Evolutionary conservation across 2,329 filamentous ascomycete species (phyloP), one percentile per base, ranked within the genome.

Genomic region (Orbilia brochopaga): DNA sequence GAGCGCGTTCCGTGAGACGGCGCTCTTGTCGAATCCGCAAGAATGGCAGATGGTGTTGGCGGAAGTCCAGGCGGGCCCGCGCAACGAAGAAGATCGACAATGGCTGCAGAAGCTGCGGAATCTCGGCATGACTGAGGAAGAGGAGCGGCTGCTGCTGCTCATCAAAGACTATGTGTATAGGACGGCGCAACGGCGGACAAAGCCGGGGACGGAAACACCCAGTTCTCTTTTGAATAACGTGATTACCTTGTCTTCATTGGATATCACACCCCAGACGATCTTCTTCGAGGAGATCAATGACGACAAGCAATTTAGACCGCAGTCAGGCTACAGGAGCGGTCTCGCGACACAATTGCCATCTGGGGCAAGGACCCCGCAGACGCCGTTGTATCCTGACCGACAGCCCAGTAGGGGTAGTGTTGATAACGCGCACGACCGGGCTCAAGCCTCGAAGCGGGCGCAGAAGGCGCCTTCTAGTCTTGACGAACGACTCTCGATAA

Each of bases 161-260:
- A 82, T 99, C 10, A 85, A 90, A 65, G 92, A 97, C 77, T 97
- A 96, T 77, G 90, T 99, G 44, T 96, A 91, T 90, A 87, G 90
- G 42, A 84, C 94, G 6, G 90, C 90, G 55, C 86, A 87, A 76
- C 59, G 67, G 42, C 57, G 67, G 40, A 87, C 90, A 73, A 90
- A 88, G 77, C 81, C 85, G 8, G 85, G 87, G 61, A 63, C 72
- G 13, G 77, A 80, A 51, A 74, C 73, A 57, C 75, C 74, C 50
- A 75, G 75, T 1, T 76, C 79, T 1, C 80, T 83, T n/a, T 83
- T 90, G 73, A 90, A 89, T 75, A 85, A 85, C 57, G 86, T 96
- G 11, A 84, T 97, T 5, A 84, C 87, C 0, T 80, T 97, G 23
- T 89, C 90, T 74, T 87, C 87, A 44, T 81, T 96, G 57, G 87